Evolutionary conservation across 2,329 filamentous ascomycete genomes (phyloP), one percentile per base, ranked within the genome.

Genomic region (Alternaria hordeiaustralica): DNA sequence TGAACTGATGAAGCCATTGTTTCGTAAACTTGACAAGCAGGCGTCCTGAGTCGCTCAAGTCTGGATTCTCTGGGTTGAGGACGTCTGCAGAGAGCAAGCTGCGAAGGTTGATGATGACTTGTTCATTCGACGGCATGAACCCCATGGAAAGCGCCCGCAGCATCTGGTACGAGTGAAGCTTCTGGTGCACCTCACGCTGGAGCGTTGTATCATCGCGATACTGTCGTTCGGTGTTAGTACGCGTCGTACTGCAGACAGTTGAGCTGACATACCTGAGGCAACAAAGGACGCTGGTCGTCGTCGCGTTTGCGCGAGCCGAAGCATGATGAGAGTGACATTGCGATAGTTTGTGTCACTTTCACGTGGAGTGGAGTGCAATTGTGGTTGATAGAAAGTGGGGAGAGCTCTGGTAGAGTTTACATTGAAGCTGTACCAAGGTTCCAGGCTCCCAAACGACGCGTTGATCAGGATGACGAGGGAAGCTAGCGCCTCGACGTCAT

Each of bases 81-180:
- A 96, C 76, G 71, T 95, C 91, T 33, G 92, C 89, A 5, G 92
- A 88, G 9, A 97, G 85, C 2, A 97, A 82, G 3, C 90, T 92
- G 69, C 93, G 89, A 3, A 98, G 84, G 69, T 96, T 94, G 77
- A 90, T 84, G 72, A 96, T 91, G 70, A 87, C 77, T 79, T 98
- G 95, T 71, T 96, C 90, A 11, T 92, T 97, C 6, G 93, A 96
- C 50, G 95, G 95, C 91, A 98, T 94, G 80, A 90, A 97, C 6
- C 95, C 95, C 74, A 92, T 88, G 2, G 88, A 87, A 10, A 97
- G 79, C 58, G 95, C 95, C 57, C 92, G 88, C 26, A 94, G 78
- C 91, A 97, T 97, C 84, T 97, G 93, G 77, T 97, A 97, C 25
- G 90, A 90, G 81, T 97, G 95, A 64, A 98, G 87, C 84, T 97